A percentile compares a stretch with the other conserved stretches of the same genome.
Evolutionary conservation across 164 flowering plant species (phyloP).

Genomic region (Sextonia rubra): DNA sequence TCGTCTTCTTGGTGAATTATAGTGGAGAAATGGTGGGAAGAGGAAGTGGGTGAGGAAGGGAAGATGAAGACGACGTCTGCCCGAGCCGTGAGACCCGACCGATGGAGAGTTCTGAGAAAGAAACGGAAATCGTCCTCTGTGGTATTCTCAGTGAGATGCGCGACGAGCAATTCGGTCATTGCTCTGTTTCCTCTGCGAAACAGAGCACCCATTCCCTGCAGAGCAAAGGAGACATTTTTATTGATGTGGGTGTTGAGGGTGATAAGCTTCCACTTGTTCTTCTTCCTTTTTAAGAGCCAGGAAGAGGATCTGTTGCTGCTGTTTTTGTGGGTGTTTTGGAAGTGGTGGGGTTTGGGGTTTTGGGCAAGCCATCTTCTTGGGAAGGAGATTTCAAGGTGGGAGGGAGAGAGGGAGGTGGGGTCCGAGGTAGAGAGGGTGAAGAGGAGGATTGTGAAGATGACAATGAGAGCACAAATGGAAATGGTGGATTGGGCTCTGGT

Average conservation of each 20-base stretch:
- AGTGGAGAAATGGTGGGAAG: slow-evolving; percentile 15
- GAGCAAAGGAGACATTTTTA: slow-evolving; percentile 26
- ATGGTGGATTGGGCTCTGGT: slow-evolving; percentile 71
- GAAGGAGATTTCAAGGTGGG: not conserved
- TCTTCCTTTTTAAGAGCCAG: not conserved
- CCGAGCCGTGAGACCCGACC: slow-evolving; percentile 48
- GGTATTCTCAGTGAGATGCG: slow-evolving; percentile 45
- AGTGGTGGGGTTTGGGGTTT: not conserved
- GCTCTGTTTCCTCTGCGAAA: slow-evolving; percentile 58
- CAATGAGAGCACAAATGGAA: slow-evolving; percentile 53
- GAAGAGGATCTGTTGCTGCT: not conserved
- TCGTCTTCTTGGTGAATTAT: slow-evolving; percentile 52
- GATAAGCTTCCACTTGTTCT: not conserved
- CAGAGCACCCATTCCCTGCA: slow-evolving; percentile 75
- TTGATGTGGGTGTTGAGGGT: not conserved
- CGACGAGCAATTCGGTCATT: slow-evolving; percentile 68
- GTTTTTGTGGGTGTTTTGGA: not conserved
- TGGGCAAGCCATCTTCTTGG: slow-evolving; percentile 32
- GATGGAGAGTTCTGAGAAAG: slow-evolving; percentile 44
- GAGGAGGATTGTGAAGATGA: slow-evolving; percentile 63
- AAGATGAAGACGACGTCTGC: slow-evolving; percentile 57
- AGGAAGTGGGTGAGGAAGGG: slow-evolving; percentile 14
- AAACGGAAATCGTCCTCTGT: slow-evolving; percentile 33
- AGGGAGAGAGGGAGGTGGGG: slow-evolving; percentile 10
- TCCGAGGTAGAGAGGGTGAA: slow-evolving; percentile 68